These are phyloP conservation scores for Pontederia paniculata DNA, from an alignment of 176 grass and related monocot species.

Conservation along the genomic window DNA sequence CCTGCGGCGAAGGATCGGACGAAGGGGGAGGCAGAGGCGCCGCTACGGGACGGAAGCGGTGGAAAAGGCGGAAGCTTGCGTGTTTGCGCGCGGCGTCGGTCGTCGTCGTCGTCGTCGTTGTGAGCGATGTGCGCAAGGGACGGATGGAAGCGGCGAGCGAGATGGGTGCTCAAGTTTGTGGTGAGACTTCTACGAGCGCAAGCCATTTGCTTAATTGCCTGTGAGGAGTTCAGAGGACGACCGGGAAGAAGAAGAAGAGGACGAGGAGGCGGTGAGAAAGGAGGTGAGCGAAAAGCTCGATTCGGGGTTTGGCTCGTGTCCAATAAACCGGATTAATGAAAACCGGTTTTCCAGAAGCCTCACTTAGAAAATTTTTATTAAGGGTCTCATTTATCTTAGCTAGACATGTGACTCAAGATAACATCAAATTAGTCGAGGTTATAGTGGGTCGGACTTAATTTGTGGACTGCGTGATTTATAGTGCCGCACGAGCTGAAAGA, in stretches of 20 bases:
- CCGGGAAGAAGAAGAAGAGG: neutral
- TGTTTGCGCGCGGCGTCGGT: neutral
- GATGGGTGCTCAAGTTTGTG: neutral
- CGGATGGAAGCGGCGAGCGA: constrained; percentile 8
- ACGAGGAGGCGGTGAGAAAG: neutral
- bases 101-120: neutral
- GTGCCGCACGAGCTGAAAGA: too few relatives aligned
- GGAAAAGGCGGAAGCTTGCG: neutral
- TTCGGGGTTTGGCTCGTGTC: too few relatives aligned
- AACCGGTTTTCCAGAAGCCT: too few relatives aligned
- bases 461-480: too few relatives aligned
- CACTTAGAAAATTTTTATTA: too few relatives aligned
- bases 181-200: constrained; percentile 9
- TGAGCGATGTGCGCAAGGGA: constrained; percentile 10
- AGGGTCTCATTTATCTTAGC: too few relatives aligned
- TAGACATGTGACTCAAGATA: too few relatives aligned
- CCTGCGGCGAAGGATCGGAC: neutral
- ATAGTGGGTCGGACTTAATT: too few relatives aligned
- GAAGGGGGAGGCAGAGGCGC: constrained; percentile 1
- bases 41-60: neutral
- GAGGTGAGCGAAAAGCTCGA: neutral
- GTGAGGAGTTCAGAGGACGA: neutral
- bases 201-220: constrained; percentile 6
- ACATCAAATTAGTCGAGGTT: too few relatives aligned
- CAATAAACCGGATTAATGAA: too few relatives aligned